Conservation (phyloP, 2,329 filamentous ascomycete species). For the Aspergillus pseudoviridinutans region DNA sequence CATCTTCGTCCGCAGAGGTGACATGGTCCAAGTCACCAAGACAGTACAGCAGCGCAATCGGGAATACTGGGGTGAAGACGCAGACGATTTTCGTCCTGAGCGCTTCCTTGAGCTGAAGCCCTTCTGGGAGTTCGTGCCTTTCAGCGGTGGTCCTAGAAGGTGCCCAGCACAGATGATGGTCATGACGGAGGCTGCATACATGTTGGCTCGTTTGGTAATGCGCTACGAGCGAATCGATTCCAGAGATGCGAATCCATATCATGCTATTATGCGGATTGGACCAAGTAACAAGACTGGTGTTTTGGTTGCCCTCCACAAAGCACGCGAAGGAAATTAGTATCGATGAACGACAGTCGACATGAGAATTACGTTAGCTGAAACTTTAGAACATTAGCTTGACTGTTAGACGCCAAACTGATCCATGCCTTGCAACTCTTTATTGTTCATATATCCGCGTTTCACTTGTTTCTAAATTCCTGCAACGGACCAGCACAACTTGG, state of each 20-base stretch:
- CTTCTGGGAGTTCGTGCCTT: slow-evolving; percentile 8
- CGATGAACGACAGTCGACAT: too few relatives aligned
- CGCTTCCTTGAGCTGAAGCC: slow-evolving; percentile 10
- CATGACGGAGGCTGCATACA: slow-evolving; percentile 5
- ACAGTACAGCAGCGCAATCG: slow-evolving; percentile 35
- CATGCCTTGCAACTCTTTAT: too few relatives aligned
- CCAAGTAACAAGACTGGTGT: slow-evolving; percentile 10
- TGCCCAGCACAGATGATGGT: slow-evolving; percentile 13
- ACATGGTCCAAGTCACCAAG: slow-evolving; percentile 7
- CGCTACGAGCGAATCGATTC: neutral
- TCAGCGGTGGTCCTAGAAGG: slow-evolving; percentile 7
- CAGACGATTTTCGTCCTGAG: slow-evolving; percentile 18
- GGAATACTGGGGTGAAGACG: slow-evolving; percentile 36
- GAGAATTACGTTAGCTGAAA: too few relatives aligned
- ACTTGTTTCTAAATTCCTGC: too few relatives aligned
- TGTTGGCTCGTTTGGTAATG: slow-evolving; percentile 2
- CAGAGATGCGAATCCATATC: slow-evolving; percentile 3
- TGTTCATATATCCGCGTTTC: too few relatives aligned
- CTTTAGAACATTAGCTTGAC: too few relatives aligned
- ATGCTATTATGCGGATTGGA: slow-evolving; percentile 7
- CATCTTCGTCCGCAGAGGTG: too few relatives aligned
- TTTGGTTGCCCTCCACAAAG: neutral
- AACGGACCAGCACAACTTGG: too few relatives aligned
- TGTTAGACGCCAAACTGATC: too few relatives aligned
- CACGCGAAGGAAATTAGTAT: too few relatives aligned